Base-by-base conservation (phyloP, 192 early-diverging fungal genomes). In the Coemansia sp. region DNA sequence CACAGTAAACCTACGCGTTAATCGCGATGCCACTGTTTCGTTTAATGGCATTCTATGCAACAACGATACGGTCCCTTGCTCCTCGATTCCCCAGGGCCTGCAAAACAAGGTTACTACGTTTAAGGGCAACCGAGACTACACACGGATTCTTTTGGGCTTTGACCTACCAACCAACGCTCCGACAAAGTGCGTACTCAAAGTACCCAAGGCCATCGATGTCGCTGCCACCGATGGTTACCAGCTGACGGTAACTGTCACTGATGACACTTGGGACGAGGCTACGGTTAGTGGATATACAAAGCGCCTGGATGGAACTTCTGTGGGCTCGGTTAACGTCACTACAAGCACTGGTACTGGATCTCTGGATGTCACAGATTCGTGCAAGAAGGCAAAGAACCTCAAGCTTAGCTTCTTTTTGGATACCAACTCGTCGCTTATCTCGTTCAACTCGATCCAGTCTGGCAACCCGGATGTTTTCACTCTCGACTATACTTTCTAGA, bases 51-150 rank as follows among this genome's bases (percentile, higher is more conserved):
- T 47, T 8, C 46, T 34, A 1, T 47, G 46, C 30, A 19, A 23
- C 13, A 47, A 47, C 32, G 46, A 47, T 32, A 47, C 46, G 9
- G 18, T 47, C 6, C 46, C 46, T 19, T 47, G 46, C 46, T 47
- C 46, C 2, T 47, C 46, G 30, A 4, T 47, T 17, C 29, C 14
- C 0, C 28, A 4, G 18, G 46, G 46, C 2, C 30, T 47, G 46
- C 40, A 74, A 3, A 32, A 20, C 35, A 63, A 47, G 32, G 22
- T 74, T 1, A 23, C 42, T 15, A 25, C 64, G n/a, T 74, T 67
- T 60, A 43, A 50, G 11, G 71, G 71, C 42, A 74, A 74, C 56
- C 71, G 71, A 28, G 71, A 74, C 50, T 74, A 59, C 48, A 38
- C 34, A 34, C 71, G 71, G 35, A 28, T 74, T 2, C 64, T 74